Percentiles rank a stretch among this genome's conserved stretches.
phyloP scores from a whole-genome alignment of 371 early-diverging fungal genomes.

The Mortierella sp. region DNA sequence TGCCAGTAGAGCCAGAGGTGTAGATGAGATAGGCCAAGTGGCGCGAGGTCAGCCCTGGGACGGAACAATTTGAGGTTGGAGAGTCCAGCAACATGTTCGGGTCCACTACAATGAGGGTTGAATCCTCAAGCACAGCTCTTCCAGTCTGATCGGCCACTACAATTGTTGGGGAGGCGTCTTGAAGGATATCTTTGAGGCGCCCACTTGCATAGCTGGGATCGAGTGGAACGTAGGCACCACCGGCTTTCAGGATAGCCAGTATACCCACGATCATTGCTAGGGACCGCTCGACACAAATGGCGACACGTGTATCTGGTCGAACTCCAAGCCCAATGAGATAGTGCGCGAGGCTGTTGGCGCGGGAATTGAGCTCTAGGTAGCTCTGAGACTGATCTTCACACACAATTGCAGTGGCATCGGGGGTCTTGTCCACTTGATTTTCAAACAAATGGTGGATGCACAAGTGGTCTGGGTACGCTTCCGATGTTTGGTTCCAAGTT shows the following conservation, averaged over 20 bases:
- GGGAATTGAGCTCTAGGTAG: constrained; percentile 10
- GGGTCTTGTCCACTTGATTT: background rate
- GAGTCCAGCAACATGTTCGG: background rate
- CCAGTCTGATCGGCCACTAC: background rate
- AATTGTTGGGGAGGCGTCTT: background rate
- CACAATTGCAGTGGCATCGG: constrained; percentile 16
- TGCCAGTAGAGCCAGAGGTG: constrained; percentile 63
- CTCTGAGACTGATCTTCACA: constrained; percentile 7
- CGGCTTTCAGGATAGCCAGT: constrained; percentile 17
- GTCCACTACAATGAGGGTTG: background rate
- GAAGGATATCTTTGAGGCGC: background rate
- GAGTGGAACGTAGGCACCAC: constrained; percentile 20
- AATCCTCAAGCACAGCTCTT: background rate
- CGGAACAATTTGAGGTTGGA: background rate
- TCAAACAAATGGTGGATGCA: constrained; percentile 20
- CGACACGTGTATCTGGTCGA: constrained; percentile 8
- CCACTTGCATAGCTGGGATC: constrained; percentile 1
- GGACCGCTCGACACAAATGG: constrained; percentile 10
- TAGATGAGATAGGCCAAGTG: constrained; percentile 44
- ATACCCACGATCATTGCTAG: background rate
- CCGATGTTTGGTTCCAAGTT: constrained; percentile 6
- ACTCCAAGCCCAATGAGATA: constrained; percentile 9
- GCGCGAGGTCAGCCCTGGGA: background rate
- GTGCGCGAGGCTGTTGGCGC: constrained; percentile 9
- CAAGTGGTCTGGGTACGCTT: background rate